phyloP scores from a whole-genome alignment of 208 protist species.

The Crithidia brevicula region DNA sequence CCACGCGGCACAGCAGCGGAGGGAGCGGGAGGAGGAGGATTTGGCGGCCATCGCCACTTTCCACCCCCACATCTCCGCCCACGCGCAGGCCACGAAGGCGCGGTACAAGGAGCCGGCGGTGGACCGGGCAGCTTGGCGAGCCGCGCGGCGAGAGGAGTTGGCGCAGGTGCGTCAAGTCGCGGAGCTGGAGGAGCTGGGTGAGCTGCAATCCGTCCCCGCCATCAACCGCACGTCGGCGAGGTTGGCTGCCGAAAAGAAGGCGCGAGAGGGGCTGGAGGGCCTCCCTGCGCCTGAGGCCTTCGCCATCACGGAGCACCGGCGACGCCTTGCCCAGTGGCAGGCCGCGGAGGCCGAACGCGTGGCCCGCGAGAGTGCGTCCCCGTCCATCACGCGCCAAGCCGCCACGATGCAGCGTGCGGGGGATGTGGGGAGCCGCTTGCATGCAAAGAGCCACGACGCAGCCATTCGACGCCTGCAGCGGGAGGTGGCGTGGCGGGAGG shows the following conservation, averaged over 20 bases:
- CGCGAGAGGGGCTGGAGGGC: constrained; percentile 36
- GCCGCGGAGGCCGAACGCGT: constrained; percentile 27
- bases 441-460: constrained; percentile 50
- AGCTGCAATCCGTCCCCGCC: constrained; percentile 31
- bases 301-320: constrained; percentile 21
- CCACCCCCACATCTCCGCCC: constrained; percentile 55
- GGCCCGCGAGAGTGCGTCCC: constrained; percentile 1
- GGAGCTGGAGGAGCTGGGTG: constrained; percentile 27
- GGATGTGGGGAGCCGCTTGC: constrained; percentile 50
- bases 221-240: constrained; percentile 56
- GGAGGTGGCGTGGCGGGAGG: constrained; percentile 28
- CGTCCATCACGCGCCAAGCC: constrained; percentile 61
- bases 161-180: constrained; percentile 10
- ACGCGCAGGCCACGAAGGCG: constrained; percentile 43
- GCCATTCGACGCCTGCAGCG: constrained; percentile 49
- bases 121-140: constrained; percentile 35
- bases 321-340: constrained; percentile 28
- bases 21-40: constrained; percentile 43
- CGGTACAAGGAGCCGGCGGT: constrained; percentile 31
- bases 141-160: constrained; percentile 30
- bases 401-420: constrained; percentile 51
- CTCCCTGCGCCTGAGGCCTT: constrained; percentile 29
- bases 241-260: constrained; percentile 43
- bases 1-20: constrained; percentile 29
- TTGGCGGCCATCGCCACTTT: constrained; percentile 45